A percentile compares a stretch with the other conserved stretches of the same genome.
These are phyloP conservation scores for Athelia sp. DNA, from an alignment of 1,284 basidiomycete species.

Conservation along the genomic window DNA sequence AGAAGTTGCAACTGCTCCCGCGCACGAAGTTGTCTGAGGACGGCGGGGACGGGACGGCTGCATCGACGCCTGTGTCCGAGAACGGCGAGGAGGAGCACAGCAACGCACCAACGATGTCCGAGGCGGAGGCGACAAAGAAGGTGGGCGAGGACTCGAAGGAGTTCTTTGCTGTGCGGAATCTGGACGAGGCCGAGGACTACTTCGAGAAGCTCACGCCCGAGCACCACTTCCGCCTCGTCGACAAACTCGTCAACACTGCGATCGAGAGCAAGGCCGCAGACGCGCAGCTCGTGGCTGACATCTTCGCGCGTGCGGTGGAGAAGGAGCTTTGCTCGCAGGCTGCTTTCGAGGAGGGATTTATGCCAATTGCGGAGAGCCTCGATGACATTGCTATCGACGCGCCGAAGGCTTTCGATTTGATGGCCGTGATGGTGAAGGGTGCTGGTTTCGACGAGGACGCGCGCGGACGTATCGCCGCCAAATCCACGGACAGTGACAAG, in stretches of 20 bases:
- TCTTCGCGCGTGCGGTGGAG: constrained; percentile 54
- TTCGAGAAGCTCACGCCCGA: constrained; percentile 66
- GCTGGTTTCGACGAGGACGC: constrained; percentile 61
- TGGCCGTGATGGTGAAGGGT: constrained; percentile 71
- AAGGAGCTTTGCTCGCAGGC: constrained; percentile 51
- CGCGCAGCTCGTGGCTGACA: constrained; percentile 69
- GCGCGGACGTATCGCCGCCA: constrained; percentile 48
- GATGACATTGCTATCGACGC: constrained; percentile 89
- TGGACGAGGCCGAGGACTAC: constrained; percentile 85
- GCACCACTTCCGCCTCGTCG: constrained; percentile 64
- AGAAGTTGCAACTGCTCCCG: constrained; percentile 63
- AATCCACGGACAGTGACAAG: constrained; percentile 54
- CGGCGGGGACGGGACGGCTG: constrained; percentile 17
- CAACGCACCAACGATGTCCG: constrained; percentile 48
- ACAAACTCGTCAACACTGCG: constrained; percentile 67
- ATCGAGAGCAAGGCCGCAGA: constrained; percentile 85
- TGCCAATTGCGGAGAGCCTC: constrained; percentile 64
- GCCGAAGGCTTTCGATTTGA: constrained; percentile 77
- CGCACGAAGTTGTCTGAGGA: constrained; percentile 38
- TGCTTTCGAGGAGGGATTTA: constrained; percentile 67
- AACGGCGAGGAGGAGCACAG: constrained; percentile 47
- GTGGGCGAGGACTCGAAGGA: constrained; percentile 79
- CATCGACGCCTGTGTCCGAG: constrained; percentile 41
- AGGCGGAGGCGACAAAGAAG: constrained; percentile 71
- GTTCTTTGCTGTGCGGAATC: constrained; percentile 69